A percentile compares a stretch with the other conserved stretches of the same genome.
Conservation (phyloP, 805 yeast species). For the Spathaspora hagerdaliae region DNA sequence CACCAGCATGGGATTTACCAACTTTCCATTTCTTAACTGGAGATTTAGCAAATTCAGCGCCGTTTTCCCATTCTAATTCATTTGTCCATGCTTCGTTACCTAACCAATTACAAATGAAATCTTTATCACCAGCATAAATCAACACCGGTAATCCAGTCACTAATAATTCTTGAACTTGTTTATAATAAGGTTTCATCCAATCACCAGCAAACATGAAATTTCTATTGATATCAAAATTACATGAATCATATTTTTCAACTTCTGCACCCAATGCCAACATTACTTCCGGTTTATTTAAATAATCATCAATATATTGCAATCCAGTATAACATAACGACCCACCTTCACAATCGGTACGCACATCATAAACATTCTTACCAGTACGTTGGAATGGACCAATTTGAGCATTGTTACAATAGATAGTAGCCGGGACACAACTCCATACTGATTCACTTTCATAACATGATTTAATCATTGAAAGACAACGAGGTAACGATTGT, state of each 20-base stretch:
- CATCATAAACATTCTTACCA: slow-evolving; percentile 89
- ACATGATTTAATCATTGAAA: slow-evolving; percentile 70
- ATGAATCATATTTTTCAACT: slow-evolving; percentile 69
- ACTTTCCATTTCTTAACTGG: slow-evolving; percentile 42
- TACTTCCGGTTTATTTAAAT: slow-evolving; percentile 73
- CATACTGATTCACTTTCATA: slow-evolving; percentile 70
- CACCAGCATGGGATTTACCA: slow-evolving; percentile 50
- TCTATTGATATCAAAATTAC: slow-evolving; percentile 74
- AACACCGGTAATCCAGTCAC: slow-evolving; percentile 73
- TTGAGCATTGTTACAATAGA: slow-evolving; percentile 84
- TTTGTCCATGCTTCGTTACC: slow-evolving; percentile 86
- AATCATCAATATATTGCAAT: slow-evolving; percentile 68
- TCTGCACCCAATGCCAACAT: slow-evolving; percentile 86
- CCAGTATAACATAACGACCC: slow-evolving; percentile 72
- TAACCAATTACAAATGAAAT: slow-evolving; percentile 88
- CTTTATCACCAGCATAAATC: slow-evolving; percentile 93
- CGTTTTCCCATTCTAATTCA: slow-evolving; percentile 60
- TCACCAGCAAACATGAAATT: slow-evolving; percentile 86
- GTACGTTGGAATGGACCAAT: slow-evolving; percentile 79
- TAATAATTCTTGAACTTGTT: slow-evolving; percentile 58
- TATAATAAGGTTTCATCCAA: slow-evolving; percentile 78
- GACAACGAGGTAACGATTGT: slow-evolving; percentile 67
- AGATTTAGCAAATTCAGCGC: slow-evolving; percentile 41
- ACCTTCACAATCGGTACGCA: slow-evolving; percentile 75
- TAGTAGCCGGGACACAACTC: slow-evolving; percentile 86